Evolutionary conservation across 2,329 filamentous ascomycete species (phyloP), one percentile per base, ranked within the genome.

Genomic region (Sclerotinia glacialis): DNA sequence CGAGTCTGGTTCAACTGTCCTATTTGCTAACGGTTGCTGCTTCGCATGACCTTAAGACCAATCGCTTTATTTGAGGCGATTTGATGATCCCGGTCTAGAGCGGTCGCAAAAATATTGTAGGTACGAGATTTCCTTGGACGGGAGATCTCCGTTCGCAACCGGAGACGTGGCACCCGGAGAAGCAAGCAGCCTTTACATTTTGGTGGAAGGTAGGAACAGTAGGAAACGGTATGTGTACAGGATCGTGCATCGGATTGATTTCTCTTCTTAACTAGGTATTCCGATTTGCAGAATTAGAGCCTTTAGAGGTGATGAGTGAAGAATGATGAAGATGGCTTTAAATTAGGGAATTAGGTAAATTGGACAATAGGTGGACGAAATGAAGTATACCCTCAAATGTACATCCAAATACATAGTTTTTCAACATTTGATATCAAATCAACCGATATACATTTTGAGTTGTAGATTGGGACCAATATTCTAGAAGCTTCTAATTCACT

Each of bases 151-250:
- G 34, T 63, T 42, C 47, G 47, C 23, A 23, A n/a, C 44, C 42
- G 44, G 50, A 64, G 61, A 64, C 61, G 61, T 64, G 61, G 61
- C 61, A 64, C 40, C 50, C 61, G 50, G 50, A 64, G 50, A 63
- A 18, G 40, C 55, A 63, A 18, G 40, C 55, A 44, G 37, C 55
- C 23, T 44, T 42, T 31, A 54, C 31, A 31, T n/a, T 31, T 37
- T 34, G 50, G n/a, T 53, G 11, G 11, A 31, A 54, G 31, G 28
- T 31, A 31, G 52, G 59, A 62, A 60, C 56, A 23, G 59, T 49
- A 52, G n/a, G 59, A 52, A 60, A 42, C 16, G 21, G 21, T n/a
- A 1, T 34, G 21, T 16, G 50, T 34, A 53, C 50, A 53, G 28
- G 28, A 54, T 54, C 40, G 16, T 42, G 42, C 56, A 60, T 46